A percentile compares a stretch with the other conserved stretches of the same genome.
Evolutionary conservation across 148 eudicot genomes (phyloP).

Genomic region (Amaranthus palmeri): DNA sequence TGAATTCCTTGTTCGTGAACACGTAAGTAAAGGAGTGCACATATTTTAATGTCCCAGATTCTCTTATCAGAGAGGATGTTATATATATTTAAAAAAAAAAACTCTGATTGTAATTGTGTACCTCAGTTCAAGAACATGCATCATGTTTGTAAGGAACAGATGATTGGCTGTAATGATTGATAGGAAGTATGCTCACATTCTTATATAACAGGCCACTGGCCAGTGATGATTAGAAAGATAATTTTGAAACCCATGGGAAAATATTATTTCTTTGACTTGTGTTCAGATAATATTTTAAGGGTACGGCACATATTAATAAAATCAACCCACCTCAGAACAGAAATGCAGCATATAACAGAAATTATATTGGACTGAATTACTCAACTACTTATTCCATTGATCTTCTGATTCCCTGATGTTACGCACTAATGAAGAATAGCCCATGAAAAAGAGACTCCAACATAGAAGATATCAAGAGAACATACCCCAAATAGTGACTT

Average conservation of each 20-base stretch:
- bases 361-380: not conserved
- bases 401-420: not conserved
- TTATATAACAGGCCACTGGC: too few relatives aligned
- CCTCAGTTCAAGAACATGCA: not conserved
- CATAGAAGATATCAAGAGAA: not conserved
- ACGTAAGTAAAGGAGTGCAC: not conserved
- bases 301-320: not conserved
- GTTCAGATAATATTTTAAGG: not conserved
- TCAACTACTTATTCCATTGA: not conserved
- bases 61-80: not conserved
- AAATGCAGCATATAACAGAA: not conserved
- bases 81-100: too few relatives aligned
- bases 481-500: not conserved
- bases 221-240: not conserved
- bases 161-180: not conserved
- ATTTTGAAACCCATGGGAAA: not conserved
- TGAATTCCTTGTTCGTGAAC: not conserved
- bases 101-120: not conserved
- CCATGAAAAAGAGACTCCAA: not conserved
- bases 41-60: not conserved
- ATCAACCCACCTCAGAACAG: not conserved
- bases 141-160: not conserved
- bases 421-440: not conserved
- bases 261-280: not conserved
- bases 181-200: not conserved